These are phyloP conservation scores for Thecaphora thlaspeos DNA, from an alignment of 1,284 basidiomycete species.

Conservation along the genomic window DNA sequence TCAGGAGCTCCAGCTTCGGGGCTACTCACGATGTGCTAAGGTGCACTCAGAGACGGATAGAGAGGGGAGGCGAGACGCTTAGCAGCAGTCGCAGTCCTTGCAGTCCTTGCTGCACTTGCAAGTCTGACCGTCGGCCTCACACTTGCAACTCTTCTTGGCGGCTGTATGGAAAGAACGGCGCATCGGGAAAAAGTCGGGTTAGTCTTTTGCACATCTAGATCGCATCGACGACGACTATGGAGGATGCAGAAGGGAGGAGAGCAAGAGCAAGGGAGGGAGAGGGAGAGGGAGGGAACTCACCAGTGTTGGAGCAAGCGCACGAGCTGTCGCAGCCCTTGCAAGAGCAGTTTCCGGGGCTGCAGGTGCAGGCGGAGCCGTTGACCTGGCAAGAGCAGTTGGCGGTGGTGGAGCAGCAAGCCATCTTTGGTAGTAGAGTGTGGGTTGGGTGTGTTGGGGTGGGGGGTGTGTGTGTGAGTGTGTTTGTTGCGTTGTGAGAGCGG, in stretches of 20 bases:
- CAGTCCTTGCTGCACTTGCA: slow-evolving; percentile 31
- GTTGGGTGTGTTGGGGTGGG: too few species aligned
- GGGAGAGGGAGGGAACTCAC: background rate
- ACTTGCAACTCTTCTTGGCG: slow-evolving; percentile 26
- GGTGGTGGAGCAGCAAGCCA: slow-evolving; percentile 29
- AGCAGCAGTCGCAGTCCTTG: slow-evolving; percentile 31
- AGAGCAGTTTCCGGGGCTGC: slow-evolving; percentile 15
- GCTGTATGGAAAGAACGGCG: too few species aligned
- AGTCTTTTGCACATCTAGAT: too few species aligned
- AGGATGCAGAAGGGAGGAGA: background rate
- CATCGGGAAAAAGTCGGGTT: too few species aligned
- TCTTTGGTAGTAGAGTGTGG: slow-evolving; percentile 3
- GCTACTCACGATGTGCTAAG: too few species aligned
- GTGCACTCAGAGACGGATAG: background rate
- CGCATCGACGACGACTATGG: too few species aligned
- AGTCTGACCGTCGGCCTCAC: slow-evolving; percentile 16
- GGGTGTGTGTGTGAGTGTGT: too few species aligned
- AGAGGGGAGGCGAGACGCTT: slow-evolving; percentile 1
- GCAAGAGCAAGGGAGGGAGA: background rate
- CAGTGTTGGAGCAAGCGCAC: slow-evolving; percentile 14
- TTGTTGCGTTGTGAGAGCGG: too few species aligned
- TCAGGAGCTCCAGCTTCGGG: background rate
- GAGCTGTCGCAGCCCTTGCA: slow-evolving; percentile 29
- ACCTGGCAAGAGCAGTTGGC: slow-evolving; percentile 1
- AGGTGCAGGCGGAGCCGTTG: slow-evolving; percentile 20